A percentile compares a stretch with the other conserved stretches of the same genome.
Evolutionary conservation across 1,139 yeast genomes (phyloP).

Genomic region (Yamadazyma mexicana): DNA sequence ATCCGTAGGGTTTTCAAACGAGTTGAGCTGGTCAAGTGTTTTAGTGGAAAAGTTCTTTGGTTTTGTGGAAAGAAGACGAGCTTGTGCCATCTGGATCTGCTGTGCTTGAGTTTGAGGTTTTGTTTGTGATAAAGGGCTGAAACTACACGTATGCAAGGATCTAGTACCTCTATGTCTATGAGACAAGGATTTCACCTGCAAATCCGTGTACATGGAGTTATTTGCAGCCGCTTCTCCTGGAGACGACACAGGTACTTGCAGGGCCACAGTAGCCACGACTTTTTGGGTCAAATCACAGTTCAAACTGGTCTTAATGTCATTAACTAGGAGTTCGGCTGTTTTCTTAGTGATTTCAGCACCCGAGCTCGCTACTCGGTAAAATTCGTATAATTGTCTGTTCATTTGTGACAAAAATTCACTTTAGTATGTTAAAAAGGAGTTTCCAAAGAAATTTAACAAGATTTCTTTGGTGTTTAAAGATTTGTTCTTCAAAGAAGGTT

Average conservation of each 20-base stretch:
- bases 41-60: constrained; percentile 14
- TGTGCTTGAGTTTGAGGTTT: too few species aligned
- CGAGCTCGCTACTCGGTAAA: constrained; percentile 9
- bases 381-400: constrained; percentile 11
- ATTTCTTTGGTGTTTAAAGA: too few species aligned
- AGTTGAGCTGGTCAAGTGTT: constrained; percentile 10
- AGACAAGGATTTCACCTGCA: constrained; percentile 7
- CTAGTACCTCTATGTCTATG: constrained; percentile 1
- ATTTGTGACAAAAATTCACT: background rate
- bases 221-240: background rate
- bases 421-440: too few species aligned
- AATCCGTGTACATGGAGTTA: constrained; percentile 8
- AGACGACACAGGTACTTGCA: constrained; percentile 1
- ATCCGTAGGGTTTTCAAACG: constrained; percentile 11
- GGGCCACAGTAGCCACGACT: constrained; percentile 1
- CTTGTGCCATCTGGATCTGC: background rate
- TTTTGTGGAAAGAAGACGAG: too few species aligned
- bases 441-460: too few species aligned
- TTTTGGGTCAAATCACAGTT: constrained; percentile 4
- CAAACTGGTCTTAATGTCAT: constrained; percentile 3
- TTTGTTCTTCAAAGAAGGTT: too few species aligned
- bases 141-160: too few species aligned
- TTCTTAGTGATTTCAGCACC: constrained; percentile 6
- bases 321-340: constrained; percentile 3
- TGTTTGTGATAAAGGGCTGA: too few species aligned